Base-by-base conservation (phyloP, 177 flowering plant genomes). In the Vitis hybrid region DNA sequence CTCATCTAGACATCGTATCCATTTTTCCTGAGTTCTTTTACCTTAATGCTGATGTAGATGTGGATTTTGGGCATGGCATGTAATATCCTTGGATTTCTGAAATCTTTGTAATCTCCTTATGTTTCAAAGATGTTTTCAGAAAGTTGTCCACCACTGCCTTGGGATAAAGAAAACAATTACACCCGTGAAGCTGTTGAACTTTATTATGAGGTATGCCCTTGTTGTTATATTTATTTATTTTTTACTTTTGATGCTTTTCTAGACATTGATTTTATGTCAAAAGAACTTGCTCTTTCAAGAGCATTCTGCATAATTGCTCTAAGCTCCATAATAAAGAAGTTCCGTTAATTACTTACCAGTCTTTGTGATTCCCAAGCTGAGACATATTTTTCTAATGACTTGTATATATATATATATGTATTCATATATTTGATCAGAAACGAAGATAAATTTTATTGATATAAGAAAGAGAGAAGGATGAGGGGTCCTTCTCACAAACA, bases 1-100 rank as follows among this genome's bases (percentile, higher is more conserved):
- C 72, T 70, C 99, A 95, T 80, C 92, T 95, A 62, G 96, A 95
- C 64, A 77, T 86, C 79, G 93, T 95, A 95, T 95, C 99, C 98
- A 60, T 80, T 70, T 48, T 63, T 56, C 22, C 16, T 15, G 15
- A 71, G 50, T 8, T 55, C 71, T 51, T 65, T 63, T 74, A 19
- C 22, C 50, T 70, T 50, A 18, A 56, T 29, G 14, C 14, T 57
- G 6, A 62, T 29, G 20, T 57, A 10, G n/a, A 33, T 12, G 14
- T 60, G 50, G 12, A 69, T 15, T 70, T 3, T 61, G 9, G 58
- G 5, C 45, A 19, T 55, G 10, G n/a, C 49, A 18, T 22, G 51
- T n/a, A 20, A n/a, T 52, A 20, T 2, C 14, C 7, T 13, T 52
- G 12, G 49, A 60, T 51, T 16, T 53, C 29, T 57, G 26, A 19